Evolutionary conservation across 2,329 filamentous ascomycete species (phyloP), one percentile per base, ranked within the genome.

Genomic region (Trichophyton simii): DNA sequence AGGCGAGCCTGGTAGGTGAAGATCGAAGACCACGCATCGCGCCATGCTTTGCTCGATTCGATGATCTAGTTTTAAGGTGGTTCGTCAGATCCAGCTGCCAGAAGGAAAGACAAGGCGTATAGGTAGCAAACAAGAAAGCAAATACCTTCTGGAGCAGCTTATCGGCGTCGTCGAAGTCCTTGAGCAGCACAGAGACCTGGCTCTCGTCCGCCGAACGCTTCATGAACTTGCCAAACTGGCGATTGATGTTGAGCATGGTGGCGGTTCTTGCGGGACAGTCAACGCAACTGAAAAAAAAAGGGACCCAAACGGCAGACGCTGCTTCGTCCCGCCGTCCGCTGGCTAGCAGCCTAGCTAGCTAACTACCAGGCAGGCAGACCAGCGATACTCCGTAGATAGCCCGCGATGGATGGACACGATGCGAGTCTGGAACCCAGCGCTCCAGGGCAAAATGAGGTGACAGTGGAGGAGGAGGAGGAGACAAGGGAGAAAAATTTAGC

Each of bases 141-240:
- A 76, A 62, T 77, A 90, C 88, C 79, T 84, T 85, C 65, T 82
- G 80, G 65, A 94, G 79, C 70, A 91, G 82, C 66, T 82, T 83
- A 72, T 94, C 87, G 28, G 86, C 87, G 72, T 91, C 86, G 67
- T 90, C 87, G 70, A 91, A 94, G 69, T 94, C 89, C 67, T 83
- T 86, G 61, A 95, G 77, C 60, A 94, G 78, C 52, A 86, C 81
- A 9, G 86, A 85, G 54, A 92, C 85, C 70, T 89, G 87, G 66
- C 86, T 86, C 71, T 89, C 87, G 73, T 94, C 87, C 61, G 86
- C 87, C 25, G 85, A 84, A 64, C 85, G 82, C 69, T 83, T 84
- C 75, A 84, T 80, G 70, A 91, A 82, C 73, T 83, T 86, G 64
- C 87, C 88, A 67, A 91, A 86, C 69, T 86, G 84, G 65, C 88